Evolutionary conservation across 805 yeast species (phyloP).

Genomic region (Maudiozyma bulderi): DNA sequence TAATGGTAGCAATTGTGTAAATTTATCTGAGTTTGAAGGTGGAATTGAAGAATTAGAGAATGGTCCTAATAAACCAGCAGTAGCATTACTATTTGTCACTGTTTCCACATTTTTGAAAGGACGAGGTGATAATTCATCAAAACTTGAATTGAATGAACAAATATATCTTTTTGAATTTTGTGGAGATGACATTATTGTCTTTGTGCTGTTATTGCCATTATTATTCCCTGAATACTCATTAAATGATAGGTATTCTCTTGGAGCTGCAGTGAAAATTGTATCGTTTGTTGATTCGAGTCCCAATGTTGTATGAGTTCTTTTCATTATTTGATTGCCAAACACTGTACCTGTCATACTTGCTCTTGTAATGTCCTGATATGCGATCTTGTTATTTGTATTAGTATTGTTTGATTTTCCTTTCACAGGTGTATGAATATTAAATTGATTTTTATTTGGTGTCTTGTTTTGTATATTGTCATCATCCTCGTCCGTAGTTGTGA

Average conservation of each 20-base stretch:
- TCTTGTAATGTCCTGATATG: not conserved
- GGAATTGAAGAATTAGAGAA: not conserved
- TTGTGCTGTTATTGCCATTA: not conserved
- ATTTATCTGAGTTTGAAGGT: constrained; percentile 1
- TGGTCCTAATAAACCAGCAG: constrained; percentile 1
- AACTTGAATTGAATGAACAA: constrained; percentile 28
- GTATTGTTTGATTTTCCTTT: not conserved
- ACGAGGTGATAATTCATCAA: constrained; percentile 24
- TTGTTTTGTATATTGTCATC: too few relatives aligned
- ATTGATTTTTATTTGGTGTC: too few relatives aligned
- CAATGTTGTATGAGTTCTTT: constrained; percentile 12
- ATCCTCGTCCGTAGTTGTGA: not conserved
- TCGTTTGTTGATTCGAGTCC: constrained; percentile 6
- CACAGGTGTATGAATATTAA: not conserved
- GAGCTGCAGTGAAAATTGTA: not conserved
- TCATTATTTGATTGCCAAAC: constrained; percentile 11
- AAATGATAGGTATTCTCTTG: not conserved
- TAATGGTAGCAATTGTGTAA: constrained; percentile 1
- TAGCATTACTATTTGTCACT: not conserved
- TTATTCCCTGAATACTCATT: not conserved
- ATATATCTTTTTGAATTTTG: constrained; percentile 22
- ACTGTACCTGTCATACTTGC: not conserved
- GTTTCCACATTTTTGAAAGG: not conserved
- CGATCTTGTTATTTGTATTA: not conserved
- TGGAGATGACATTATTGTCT: constrained; percentile 11